phyloP scores from a whole-genome alignment of 768 basidiomycete genomes.

The Russula olivacea region DNA sequence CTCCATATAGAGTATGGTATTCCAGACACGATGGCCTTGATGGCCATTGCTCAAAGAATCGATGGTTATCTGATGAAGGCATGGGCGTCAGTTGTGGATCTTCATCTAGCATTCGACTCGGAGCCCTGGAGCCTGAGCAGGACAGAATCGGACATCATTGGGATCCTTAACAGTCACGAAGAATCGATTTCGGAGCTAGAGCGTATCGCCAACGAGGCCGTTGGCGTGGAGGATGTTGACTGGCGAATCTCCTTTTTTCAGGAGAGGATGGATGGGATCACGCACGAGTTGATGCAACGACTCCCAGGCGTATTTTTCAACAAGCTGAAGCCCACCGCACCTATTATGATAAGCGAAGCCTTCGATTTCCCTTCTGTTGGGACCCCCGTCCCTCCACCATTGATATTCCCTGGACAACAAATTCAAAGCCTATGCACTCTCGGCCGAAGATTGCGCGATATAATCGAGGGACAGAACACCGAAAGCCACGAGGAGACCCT shows the following conservation, averaged over 20 bases:
- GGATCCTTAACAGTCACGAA: not conserved
- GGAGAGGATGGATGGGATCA: not conserved
- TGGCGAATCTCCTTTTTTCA: slow-evolving; percentile 2
- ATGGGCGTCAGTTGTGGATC: not conserved
- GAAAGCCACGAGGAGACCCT: not conserved
- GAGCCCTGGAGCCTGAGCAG: not conserved
- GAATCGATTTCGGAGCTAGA: not conserved
- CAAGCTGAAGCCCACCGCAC: not conserved
- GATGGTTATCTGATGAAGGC: not conserved
- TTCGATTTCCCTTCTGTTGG: not conserved
- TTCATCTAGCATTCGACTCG: slow-evolving; percentile 1
- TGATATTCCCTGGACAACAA: not conserved
- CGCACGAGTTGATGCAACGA: not conserved
- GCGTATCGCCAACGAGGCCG: not conserved
- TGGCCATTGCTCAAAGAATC: not conserved
- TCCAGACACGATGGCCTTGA: not conserved
- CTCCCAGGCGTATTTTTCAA: slow-evolving; percentile 8
- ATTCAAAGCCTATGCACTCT: not conserved
- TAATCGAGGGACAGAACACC: not conserved
- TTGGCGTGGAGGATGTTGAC: not conserved
- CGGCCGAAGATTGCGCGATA: not conserved
- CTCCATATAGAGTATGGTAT: not conserved
- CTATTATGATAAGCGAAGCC: not conserved
- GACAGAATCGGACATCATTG: not conserved
- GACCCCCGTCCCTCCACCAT: not conserved